Conservation (phyloP, 106 monocot species). For the Phalaenopsis equestris region DNA sequence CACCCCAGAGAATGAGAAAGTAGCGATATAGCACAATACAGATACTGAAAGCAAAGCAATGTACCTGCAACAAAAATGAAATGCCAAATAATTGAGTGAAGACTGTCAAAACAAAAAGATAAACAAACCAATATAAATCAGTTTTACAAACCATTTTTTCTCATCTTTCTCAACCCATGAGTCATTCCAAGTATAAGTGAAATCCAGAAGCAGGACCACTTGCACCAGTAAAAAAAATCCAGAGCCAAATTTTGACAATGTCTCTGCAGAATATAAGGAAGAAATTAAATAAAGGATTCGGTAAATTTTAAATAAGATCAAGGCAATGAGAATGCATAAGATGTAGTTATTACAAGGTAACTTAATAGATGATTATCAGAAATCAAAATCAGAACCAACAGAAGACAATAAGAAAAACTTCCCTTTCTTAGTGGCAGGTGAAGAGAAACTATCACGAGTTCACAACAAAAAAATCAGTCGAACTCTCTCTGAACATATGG, state of each 20-base stretch:
- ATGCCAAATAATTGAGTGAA: neutral
- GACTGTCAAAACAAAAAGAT: neutral
- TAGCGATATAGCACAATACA: conserved; percentile 63
- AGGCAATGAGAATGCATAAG: neutral
- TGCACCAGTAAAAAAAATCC: conserved; percentile 89
- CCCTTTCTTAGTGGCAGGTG: neutral
- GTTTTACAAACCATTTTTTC: conserved; percentile 56
- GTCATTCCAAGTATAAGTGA: conserved; percentile 80
- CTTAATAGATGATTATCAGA: neutral
- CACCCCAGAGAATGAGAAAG: conserved; percentile 67
- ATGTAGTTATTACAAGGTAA: neutral
- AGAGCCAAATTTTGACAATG: conserved; percentile 83
- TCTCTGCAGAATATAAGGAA: conserved; percentile 32
- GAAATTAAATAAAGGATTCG: neutral
- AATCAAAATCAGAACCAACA: neutral
- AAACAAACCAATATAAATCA: neutral
- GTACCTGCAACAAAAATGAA: conserved; percentile 43
- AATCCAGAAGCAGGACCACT: conserved; percentile 81
- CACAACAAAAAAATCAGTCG: neutral
- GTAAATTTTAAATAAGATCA: neutral
- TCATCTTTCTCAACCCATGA: conserved; percentile 94
- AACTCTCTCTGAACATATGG: neutral
- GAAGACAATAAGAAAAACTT: neutral
- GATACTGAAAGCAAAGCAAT: conserved; percentile 71
- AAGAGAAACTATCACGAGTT: neutral